Percentiles rank a stretch among this genome's conserved stretches.
Conservation (phyloP, 2,329 filamentous ascomycete species). For the Biscogniauxia sp. region DNA sequence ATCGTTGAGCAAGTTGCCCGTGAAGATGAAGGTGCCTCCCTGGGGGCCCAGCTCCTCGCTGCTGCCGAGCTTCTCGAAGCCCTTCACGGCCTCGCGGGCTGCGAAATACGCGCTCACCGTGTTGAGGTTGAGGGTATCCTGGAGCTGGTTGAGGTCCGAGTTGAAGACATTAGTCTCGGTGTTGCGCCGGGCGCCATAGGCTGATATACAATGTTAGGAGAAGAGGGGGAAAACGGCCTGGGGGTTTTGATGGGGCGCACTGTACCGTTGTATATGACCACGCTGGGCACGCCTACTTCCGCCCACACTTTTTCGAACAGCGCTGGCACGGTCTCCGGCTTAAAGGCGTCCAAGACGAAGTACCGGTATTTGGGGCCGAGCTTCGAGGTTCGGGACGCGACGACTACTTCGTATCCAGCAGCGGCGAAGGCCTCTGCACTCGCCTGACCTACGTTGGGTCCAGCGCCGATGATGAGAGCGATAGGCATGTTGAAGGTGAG, state of each 20-base stretch:
- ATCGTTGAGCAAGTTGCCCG: conserved; percentile 25
- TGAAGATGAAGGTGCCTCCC: conserved; percentile 27
- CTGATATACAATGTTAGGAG: neutral
- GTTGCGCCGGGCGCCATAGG: too few species aligned
- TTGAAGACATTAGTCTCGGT: neutral
- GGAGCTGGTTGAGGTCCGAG: neutral
- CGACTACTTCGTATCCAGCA: conserved; percentile 26
- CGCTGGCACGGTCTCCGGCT: conserved; percentile 16
- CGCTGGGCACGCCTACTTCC: conserved; percentile 17
- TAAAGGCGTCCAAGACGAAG: conserved; percentile 15
- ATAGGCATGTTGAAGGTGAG: conserved; percentile 15
- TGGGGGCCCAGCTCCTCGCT: conserved; percentile 12
- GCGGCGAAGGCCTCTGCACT: conserved; percentile 22
- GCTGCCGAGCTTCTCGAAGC: conserved; percentile 9
- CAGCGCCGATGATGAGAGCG: conserved; percentile 30
- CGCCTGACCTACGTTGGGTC: conserved; percentile 20
- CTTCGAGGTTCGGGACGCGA: conserved; percentile 26
- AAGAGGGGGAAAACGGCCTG: too few species aligned
- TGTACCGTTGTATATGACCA: conserved; percentile 20
- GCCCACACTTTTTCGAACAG: conserved; percentile 20
- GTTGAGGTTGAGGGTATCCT: neutral
- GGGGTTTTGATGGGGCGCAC: neutral
- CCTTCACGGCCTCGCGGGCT: conserved; percentile 6
- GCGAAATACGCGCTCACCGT: neutral
- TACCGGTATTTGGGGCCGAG: conserved; percentile 17